Evolutionary conservation across 169 alveolate genomes (phyloP), one percentile per base, ranked within the genome.

Genomic region (Sarcocystis neurona): DNA sequence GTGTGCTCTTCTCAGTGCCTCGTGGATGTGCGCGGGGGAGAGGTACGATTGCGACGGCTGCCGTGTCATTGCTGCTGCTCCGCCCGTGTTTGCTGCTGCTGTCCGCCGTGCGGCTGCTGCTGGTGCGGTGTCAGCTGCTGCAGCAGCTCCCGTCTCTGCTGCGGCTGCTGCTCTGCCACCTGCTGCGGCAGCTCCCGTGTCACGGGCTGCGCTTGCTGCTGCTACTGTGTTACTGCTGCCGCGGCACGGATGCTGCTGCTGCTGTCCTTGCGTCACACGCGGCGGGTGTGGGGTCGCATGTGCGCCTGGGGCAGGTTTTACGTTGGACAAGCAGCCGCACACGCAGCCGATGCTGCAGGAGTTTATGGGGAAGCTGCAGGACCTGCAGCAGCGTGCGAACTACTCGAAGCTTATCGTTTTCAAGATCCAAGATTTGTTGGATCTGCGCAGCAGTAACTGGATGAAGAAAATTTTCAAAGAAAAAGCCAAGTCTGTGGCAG

Each of bases 381-480:
- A 87, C 15, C 47, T 87, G 60, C 88, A 89, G 72, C 75, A 8
- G 79, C 30, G 48, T 41, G 89, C 87, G 41, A 58, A 74, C 53
- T 89, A 89, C 50, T 68, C 85, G 37, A 89, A 80, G 72, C 23
- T 89, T 20, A 80, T 89, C 30, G 44, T 47, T 43, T 89, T 66
- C 63, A 89, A 79, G 79, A 89, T 89, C 3, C 92, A 89, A 85
- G 92, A 89, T 23, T 77, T 89, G 0, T 39, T 89, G 53, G 92
- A 89, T 34, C 53, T 87, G 91, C 43, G 82, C 1, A 41, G 53
- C 74, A 27, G 82, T 1, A 60, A 44, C 37, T 87, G 91, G 91
- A 47, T 75, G 48, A 72, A 87, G 86, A 87, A 87, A 58, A 80
- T 87, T 44, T 74, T 74, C 87, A 70, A n/a, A 39, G 91, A 87